phyloP scores from a whole-genome alignment of 2,329 filamentous ascomycete species.

The Claviceps sp. region DNA sequence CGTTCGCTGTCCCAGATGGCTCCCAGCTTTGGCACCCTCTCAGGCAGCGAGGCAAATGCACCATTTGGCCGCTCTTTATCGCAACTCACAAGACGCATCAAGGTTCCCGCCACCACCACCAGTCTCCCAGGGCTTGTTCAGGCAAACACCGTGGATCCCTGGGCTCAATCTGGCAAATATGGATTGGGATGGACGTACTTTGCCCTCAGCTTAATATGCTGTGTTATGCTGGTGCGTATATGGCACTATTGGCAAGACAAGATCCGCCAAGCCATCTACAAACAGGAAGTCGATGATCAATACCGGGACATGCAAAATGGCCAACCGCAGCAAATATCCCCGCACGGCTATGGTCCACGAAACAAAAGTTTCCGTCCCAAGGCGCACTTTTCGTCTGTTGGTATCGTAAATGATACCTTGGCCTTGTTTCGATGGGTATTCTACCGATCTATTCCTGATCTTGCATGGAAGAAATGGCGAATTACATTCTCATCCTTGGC shows the following conservation, averaged over 20 bases:
- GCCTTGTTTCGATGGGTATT: slow-evolving; percentile 82
- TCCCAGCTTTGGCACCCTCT: slow-evolving; percentile 17
- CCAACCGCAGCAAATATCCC: slow-evolving; percentile 59
- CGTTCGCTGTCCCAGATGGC: slow-evolving; percentile 25
- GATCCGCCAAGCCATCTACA: slow-evolving; percentile 77
- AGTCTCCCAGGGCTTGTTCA: slow-evolving; percentile 49
- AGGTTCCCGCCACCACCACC: slow-evolving; percentile 44
- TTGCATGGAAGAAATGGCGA: slow-evolving; percentile 52
- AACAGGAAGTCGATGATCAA: slow-evolving; percentile 62
- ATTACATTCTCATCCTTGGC: slow-evolving; percentile 72
- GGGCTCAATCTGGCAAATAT: slow-evolving; percentile 72
- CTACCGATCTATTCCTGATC: slow-evolving; percentile 70
- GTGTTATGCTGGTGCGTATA: slow-evolving; percentile 56
- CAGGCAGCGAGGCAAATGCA: slow-evolving; percentile 18
- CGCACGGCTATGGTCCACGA: slow-evolving; percentile 44
- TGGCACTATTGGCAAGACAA: slow-evolving; percentile 93
- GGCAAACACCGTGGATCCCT: slow-evolving; percentile 60
- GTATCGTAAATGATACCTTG: slow-evolving; percentile 61
- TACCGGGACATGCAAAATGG: slow-evolving; percentile 39
- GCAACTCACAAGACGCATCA: slow-evolving; percentile 39
- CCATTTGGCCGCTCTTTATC: slow-evolving; percentile 22
- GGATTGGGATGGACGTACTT: slow-evolving; percentile 83
- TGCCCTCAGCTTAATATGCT: slow-evolving; percentile 54
- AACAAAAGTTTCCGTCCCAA: slow-evolving; percentile 46
- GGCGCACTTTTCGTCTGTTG: slow-evolving; percentile 63